Percentiles rank a stretch among this genome's conserved stretches.
These are phyloP conservation scores for Colletotrichum truncatum DNA, from an alignment of 2,329 filamentous ascomycete species.

Conservation along the genomic window DNA sequence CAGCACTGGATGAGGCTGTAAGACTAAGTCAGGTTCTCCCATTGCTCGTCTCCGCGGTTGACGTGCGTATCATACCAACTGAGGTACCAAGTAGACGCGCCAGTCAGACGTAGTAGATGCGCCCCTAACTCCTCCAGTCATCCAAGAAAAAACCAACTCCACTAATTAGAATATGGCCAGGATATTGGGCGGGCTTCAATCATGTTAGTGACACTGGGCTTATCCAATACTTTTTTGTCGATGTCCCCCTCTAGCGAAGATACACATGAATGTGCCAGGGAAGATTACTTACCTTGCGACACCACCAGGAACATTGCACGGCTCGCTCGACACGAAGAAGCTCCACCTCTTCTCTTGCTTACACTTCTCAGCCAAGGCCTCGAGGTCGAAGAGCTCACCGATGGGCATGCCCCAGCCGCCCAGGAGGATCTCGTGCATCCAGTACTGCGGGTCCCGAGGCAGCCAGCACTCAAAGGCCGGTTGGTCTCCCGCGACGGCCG, in stretches of 20 bases:
- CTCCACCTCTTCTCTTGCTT: conserved; percentile 42
- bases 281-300: conserved; percentile 33
- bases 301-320: conserved; percentile 42
- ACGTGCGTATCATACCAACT: too few species aligned
- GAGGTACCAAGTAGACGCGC: too few species aligned
- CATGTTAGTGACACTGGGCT: neutral
- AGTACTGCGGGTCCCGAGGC: conserved; percentile 40
- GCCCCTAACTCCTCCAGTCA: neutral
- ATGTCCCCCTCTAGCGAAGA: too few species aligned
- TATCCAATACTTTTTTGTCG: too few species aligned
- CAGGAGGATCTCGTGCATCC: conserved; percentile 52
- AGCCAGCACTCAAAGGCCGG: conserved; percentile 62
- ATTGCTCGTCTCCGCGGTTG: too few species aligned
- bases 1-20: neutral
- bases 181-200: conserved; percentile 43
- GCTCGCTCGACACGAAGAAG: conserved; percentile 50
- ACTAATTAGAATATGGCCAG: conserved; percentile 43
- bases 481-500: conserved; percentile 65
- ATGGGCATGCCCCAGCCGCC: conserved; percentile 53
- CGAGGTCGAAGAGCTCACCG: conserved; percentile 52
- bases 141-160: neutral
- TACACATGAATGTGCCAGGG: neutral
- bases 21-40: too few species aligned
- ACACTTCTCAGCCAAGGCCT: conserved; percentile 45
- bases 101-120: neutral